Percentiles rank a stretch among this genome's conserved stretches.
These are phyloP conservation scores for Periconia sp. DNA, from an alignment of 2,329 filamentous ascomycete species.

Conservation along the genomic window DNA sequence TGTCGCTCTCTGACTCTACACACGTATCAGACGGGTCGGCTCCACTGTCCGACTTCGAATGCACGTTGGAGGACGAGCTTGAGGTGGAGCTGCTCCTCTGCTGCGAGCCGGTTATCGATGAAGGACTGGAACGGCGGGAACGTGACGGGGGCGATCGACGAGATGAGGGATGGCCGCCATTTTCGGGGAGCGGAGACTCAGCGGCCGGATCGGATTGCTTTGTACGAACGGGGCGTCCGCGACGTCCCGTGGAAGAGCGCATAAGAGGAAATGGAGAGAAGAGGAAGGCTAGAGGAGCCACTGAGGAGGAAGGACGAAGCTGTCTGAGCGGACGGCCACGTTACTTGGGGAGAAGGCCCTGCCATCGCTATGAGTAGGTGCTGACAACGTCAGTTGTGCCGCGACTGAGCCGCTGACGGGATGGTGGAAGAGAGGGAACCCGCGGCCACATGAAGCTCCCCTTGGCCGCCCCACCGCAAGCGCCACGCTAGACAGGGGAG, in stretches of 20 bases:
- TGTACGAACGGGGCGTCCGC: neutral
- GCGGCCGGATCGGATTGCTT: neutral
- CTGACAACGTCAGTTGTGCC: neutral
- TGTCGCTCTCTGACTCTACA: neutral
- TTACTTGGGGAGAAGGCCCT: neutral
- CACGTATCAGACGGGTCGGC: neutral
- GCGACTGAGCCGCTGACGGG: neutral
- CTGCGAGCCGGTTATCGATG: conserved; percentile 5
- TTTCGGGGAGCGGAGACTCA: neutral
- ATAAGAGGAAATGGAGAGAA: neutral
- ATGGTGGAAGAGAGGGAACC: neutral
- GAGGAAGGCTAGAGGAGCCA: neutral
- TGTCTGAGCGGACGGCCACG: neutral
- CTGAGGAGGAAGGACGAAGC: neutral
- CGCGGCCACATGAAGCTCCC: neutral
- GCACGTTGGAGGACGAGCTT: conserved; percentile 1
- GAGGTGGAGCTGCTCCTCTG: conserved; percentile 1
- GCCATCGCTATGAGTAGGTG: neutral
- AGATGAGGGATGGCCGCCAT: neutral
- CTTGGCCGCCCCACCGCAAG: neutral
- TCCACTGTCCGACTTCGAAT: conserved; percentile 4
- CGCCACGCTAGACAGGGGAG: conserved; percentile 2
- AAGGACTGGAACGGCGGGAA: neutral
- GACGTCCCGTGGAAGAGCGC: neutral
- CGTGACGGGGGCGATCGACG: neutral